Evolutionary conservation across 148 eudicot genomes (phyloP), one percentile per base, ranked within the genome.

Genomic region (Vaccinium darrowii): DNA sequence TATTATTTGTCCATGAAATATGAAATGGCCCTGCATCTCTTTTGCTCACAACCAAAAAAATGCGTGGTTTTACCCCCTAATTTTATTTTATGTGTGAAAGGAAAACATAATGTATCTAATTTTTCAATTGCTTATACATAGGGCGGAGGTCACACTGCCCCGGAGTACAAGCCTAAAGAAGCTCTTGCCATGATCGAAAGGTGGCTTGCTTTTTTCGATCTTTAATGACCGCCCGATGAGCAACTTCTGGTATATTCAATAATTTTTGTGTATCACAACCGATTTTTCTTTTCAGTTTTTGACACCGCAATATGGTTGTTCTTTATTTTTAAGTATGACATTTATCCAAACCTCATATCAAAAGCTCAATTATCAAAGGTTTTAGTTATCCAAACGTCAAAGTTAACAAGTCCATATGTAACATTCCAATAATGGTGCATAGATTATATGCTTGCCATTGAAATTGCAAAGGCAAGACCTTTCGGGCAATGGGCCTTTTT

Each of bases 71-170:
- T 30, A 30, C 33, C 33, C 1, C 33, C 33, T 30, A 39, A 39
- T 39, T 39, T 39, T 39, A 39, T 39, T 39, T 39, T 39, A 3
- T 39, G 43, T 21, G 27, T 0, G 39, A 1, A 69, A 69, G 39
- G 39, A 25, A 16, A 69, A 13, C 2, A 4, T 12, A 25, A 69
- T 27, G 74, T 27, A 27, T 27, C 39, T 69, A 5, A 69, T 69
- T 27, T 69, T 25, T 69, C 8, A 16, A 16, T n/a, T 2, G 30
- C 4, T 8, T n/a, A 36, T 4, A 13, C 80, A 7, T 56, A 92
- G 92, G 95, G 95, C 69, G 95, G 82, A 39, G 95, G 95, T 78
- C 95, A 92, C 49, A 88, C 91, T 10, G 90, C 92, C 9, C 89
- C 93, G 13, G 93, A 90, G 52, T 88, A 88, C 65, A 92, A 90